Base-by-base conservation (phyloP, 202 grass and related monocot species). In the Saccharum hybrid region DNA sequence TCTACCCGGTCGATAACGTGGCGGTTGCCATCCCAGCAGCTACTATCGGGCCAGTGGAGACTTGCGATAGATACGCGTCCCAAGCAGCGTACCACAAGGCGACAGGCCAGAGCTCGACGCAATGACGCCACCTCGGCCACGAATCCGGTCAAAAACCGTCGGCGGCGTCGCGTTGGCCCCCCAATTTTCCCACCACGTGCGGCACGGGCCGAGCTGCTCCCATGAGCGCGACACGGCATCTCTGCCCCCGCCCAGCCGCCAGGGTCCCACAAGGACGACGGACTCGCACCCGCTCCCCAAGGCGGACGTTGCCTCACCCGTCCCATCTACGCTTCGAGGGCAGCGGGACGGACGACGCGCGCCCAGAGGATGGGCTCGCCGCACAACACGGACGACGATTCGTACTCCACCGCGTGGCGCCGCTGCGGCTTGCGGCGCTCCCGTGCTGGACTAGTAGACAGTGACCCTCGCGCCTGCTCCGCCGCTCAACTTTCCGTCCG, bases 201-300 rank as follows among this genome's bases (percentile, higher is more conserved):
- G 74, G 49, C 74, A 43, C 61, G 88, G 68, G 33, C 79, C 49
- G 68, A 63, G 61, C 68, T 86, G 88, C 79, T 68, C 83, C 88
- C 83, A 79, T 34, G 67, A 67, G 51, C 15, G 88, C 74, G 88
- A 83, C 83, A 90, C 79, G 67, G 48, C 78, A 73, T 51, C 66
- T 33, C 36, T 18, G 59, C 60, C 66, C 4, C 72, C 66, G 22
- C 38, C 66, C 28, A 28, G 34, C 37, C 14, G 30, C 66, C 12
- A 0, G 60, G 83, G 83, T 9, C 88, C 88, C 67, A 19, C 49
- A 2, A 1, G 2, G 12, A 10, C 48, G 60, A 81, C 87, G 34
- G 72, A 73, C 66, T 21, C 66, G 56, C 72, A 7, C 63, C 0
- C 41, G 10, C 18, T 30, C 36, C 28, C 36, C 28, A 43, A 41